Evolutionary conservation across 495 filamentous ascomycete genomes (phyloP).

Genomic region (Aspergillus wentii): DNA sequence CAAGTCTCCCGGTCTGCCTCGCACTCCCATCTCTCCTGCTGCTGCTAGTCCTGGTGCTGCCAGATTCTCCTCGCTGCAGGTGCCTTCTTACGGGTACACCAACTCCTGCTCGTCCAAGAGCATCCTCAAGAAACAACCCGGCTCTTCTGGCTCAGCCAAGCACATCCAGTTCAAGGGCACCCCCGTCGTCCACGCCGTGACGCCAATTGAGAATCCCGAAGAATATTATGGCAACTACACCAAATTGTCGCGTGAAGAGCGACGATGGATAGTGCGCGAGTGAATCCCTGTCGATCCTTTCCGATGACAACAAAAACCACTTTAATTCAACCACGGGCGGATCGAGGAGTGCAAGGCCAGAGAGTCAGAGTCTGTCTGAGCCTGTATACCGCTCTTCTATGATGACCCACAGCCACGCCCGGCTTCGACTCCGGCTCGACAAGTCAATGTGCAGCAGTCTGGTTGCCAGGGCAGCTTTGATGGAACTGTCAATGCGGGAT

Average conservation of each 20-base stretch:
- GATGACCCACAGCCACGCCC: neutral
- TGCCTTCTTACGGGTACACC: slow-evolving; percentile 37
- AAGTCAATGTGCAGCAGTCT: slow-evolving; percentile 3
- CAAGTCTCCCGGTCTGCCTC: slow-evolving; percentile 40
- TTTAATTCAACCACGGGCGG: neutral
- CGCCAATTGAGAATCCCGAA: slow-evolving; percentile 46
- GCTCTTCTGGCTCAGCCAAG: slow-evolving; percentile 21
- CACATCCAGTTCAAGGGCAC: slow-evolving; percentile 43
- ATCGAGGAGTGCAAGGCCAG: neutral
- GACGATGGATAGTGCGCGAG: slow-evolving; percentile 41
- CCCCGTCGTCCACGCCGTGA: slow-evolving; percentile 47
- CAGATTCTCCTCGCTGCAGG: slow-evolving; percentile 39
- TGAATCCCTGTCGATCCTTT: slow-evolving; percentile 10
- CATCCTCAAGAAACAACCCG: slow-evolving; percentile 45
- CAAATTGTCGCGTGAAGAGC: slow-evolving; percentile 46
- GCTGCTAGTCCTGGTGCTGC: slow-evolving; percentile 36
- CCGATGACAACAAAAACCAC: slow-evolving; percentile 6
- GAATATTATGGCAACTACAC: slow-evolving; percentile 50
- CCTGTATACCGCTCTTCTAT: neutral
- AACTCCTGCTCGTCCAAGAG: slow-evolving; percentile 47
- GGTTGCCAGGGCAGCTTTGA: no score
- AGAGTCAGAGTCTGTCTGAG: neutral
- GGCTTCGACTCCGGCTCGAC: slow-evolving; percentile 2
- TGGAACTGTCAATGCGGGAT: slow-evolving; percentile 1
- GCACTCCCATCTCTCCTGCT: slow-evolving; percentile 41